phyloP scores from a whole-genome alignment of 306 rosid genomes.

The Lathyrus sativus region DNA sequence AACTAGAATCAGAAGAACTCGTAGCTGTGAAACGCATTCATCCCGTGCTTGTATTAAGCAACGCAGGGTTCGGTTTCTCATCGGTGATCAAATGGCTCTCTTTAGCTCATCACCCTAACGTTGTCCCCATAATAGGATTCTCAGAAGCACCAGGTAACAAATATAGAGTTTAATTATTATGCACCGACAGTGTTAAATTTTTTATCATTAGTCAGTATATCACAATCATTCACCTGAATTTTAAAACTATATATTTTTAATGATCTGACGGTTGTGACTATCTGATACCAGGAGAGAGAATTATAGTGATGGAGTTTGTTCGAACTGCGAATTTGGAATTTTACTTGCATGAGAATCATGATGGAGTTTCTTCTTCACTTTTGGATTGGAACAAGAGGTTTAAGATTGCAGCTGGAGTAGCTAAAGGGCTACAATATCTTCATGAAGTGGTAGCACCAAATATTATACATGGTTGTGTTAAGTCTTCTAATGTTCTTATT shows the following conservation, averaged over 20 bases:
- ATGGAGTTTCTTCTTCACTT: conserved; percentile 49
- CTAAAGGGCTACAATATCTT: conserved; percentile 74
- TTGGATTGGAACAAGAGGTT: conserved; percentile 64
- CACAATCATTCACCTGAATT: no score
- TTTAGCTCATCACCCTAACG: conserved; percentile 71
- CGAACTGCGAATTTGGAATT: conserved; percentile 60
- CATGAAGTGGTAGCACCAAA: conserved; percentile 75
- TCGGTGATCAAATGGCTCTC: conserved; percentile 61
- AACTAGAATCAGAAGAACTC: conserved; percentile 42
- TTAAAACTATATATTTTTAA: no score
- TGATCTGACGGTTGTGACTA: no score
- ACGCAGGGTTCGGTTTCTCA: conserved; percentile 74
- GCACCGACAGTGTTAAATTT: no score
- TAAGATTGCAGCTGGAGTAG: conserved; percentile 74
- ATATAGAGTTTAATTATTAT: no score
- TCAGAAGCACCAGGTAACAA: conserved; percentile 66
- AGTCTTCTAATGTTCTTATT: conserved; percentile 70
- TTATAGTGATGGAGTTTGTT: conserved; percentile 67
- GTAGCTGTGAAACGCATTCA: conserved; percentile 77
- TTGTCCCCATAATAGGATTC: conserved; percentile 74
- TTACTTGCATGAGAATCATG: conserved; percentile 66
- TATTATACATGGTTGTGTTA: conserved; percentile 79
- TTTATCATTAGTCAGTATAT: no score
- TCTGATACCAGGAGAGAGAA: conserved; percentile 59
- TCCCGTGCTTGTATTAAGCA: conserved; percentile 68